Evolutionary conservation across 179 eudicot species (phyloP).

Genomic region (Carnegiea gigantea): DNA sequence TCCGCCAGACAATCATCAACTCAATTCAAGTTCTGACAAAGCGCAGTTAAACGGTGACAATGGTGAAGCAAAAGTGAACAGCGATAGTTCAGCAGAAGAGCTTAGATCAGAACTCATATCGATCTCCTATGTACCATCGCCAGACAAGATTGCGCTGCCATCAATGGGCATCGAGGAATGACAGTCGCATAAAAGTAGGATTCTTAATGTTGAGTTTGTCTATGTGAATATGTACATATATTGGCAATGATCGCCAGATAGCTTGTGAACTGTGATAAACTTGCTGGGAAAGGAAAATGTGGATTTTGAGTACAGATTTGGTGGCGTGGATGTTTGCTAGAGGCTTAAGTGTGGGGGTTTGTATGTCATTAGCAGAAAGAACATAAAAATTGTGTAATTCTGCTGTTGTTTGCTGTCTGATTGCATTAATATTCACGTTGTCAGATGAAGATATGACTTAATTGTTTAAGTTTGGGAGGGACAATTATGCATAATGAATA

Average conservation of each 20-base stretch:
- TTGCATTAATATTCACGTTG: too few relatives aligned
- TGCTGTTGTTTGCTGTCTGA: neutral
- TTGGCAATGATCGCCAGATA: too few relatives aligned
- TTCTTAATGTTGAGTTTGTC: neutral
- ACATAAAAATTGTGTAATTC: neutral
- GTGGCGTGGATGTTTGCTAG: neutral
- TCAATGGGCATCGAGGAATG: slow-evolving; percentile 19
- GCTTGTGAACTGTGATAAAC: too few relatives aligned
- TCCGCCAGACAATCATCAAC: neutral
- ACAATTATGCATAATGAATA: too few relatives aligned
- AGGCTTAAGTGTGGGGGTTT: neutral
- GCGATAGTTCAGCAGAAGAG: slow-evolving; percentile 37
- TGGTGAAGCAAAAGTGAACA: slow-evolving; percentile 7
- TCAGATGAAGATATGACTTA: too few relatives aligned
- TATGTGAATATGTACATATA: neutral
- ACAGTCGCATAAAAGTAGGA: neutral
- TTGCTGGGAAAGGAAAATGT: too few relatives aligned
- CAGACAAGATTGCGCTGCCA: slow-evolving; percentile 26
- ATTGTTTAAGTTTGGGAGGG: too few relatives aligned
- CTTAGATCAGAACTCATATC: slow-evolving; percentile 51
- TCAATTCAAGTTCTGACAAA: slow-evolving; percentile 8
- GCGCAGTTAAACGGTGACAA: slow-evolving; percentile 5
- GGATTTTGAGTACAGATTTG: too few relatives aligned
- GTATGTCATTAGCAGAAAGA: neutral
- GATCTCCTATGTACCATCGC: slow-evolving; percentile 37